These are phyloP conservation scores for Rhododendron henanense DNA, from an alignment of 148 eudicot genomes.

Conservation along the genomic window DNA sequence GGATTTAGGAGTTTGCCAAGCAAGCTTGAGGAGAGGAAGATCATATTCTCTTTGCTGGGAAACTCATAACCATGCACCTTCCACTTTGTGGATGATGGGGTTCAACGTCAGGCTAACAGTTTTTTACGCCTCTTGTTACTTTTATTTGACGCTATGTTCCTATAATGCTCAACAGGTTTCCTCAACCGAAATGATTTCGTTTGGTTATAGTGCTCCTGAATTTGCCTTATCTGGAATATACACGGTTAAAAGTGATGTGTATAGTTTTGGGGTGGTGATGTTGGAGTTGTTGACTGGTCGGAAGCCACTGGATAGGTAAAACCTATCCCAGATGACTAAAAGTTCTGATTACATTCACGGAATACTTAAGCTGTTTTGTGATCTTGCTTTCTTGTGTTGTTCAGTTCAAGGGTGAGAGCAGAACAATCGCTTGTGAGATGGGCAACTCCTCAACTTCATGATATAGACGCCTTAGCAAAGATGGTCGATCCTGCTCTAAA, in stretches of 20 bases:
- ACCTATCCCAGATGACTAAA: slow-evolving; percentile 1
- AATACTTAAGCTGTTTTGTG: neutral
- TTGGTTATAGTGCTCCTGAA: slow-evolving; percentile 99
- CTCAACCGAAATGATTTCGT: slow-evolving; percentile 83
- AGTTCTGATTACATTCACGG: neutral
- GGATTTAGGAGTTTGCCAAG: slow-evolving; percentile 4
- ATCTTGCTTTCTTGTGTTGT: slow-evolving; percentile 6
- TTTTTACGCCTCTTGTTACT: neutral
- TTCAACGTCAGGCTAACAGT: neutral
- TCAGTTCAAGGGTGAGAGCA: slow-evolving; percentile 81
- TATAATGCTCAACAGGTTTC: slow-evolving; percentile 56
- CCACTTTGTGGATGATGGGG: neutral
- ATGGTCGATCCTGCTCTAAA: slow-evolving; percentile 90
- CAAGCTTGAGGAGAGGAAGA: neutral
- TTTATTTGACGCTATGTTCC: slow-evolving; percentile 6
- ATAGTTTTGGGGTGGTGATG: slow-evolving; percentile 99
- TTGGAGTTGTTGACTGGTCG: slow-evolving; percentile 95
- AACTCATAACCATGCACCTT: neutral
- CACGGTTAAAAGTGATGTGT: slow-evolving; percentile 93
- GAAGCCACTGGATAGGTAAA: slow-evolving; percentile 94
- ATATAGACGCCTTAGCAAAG: slow-evolving; percentile 85
- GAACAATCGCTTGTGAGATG: slow-evolving; percentile 98
- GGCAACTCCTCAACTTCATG: slow-evolving; percentile 98
- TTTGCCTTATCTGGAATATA: slow-evolving; percentile 94
- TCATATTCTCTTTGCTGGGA: neutral